These are phyloP conservation scores for Erodium trifolium DNA, from an alignment of 441 rosid species.

Conservation along the genomic window DNA sequence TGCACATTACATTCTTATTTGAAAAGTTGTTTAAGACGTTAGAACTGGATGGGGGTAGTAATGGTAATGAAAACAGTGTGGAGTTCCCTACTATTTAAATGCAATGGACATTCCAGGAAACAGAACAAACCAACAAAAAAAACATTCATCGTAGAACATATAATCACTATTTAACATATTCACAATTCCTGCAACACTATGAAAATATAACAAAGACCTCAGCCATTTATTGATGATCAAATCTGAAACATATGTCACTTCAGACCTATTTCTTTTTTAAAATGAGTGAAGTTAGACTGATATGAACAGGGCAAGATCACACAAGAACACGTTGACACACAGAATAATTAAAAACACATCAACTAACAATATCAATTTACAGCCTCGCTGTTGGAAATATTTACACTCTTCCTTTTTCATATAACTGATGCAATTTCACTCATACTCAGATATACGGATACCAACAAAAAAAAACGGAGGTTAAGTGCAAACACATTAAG, in stretches of 20 bases:
- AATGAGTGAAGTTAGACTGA: neutral
- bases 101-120: neutral
- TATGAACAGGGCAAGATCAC: neutral
- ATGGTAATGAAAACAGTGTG: neutral
- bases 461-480: neutral
- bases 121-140: neutral
- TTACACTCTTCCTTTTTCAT: neutral
- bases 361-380: neutral
- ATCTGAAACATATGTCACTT: neutral
- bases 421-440: neutral
- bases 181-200: neutral
- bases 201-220: neutral
- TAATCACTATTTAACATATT: neutral
- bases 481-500: conserved; percentile 3
- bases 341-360: neutral
- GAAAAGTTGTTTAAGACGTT: neutral
- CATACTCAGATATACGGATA: neutral
- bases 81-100: neutral
- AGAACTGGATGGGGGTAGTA: neutral
- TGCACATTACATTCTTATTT: neutral
- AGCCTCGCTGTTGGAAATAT: neutral
- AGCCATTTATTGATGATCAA: neutral
- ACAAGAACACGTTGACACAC: neutral
- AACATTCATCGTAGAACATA: neutral
- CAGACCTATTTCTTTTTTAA: neutral